Conservation (phyloP, 352 stramenopile genomes). For the Globisporangium spiculum region DNA sequence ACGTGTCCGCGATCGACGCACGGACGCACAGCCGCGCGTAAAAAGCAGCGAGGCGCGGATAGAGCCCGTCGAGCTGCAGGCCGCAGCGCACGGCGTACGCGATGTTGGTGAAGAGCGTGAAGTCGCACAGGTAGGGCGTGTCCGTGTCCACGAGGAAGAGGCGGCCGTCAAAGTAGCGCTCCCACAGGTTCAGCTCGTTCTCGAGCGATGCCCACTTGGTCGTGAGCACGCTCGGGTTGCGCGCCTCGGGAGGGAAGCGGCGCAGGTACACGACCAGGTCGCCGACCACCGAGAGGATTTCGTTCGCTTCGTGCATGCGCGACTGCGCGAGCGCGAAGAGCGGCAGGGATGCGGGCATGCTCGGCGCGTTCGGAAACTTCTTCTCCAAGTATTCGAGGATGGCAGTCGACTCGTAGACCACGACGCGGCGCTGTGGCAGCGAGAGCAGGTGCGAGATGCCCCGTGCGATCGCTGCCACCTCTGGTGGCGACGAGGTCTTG, state of each 20-base stretch:
- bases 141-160: slow-evolving; percentile 64
- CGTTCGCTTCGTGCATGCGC: slow-evolving; percentile 77
- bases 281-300: slow-evolving; percentile 80
- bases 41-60: slow-evolving; percentile 73
- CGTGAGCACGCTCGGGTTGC: slow-evolving; percentile 54
- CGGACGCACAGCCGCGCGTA: slow-evolving; percentile 74
- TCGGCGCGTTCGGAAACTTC: slow-evolving; percentile 43
- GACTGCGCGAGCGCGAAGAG: slow-evolving; percentile 72
- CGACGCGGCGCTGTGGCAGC: slow-evolving; percentile 38
- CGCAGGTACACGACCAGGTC: slow-evolving; percentile 81
- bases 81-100: slow-evolving; percentile 84
- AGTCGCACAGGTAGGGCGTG: slow-evolving; percentile 71
- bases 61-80: slow-evolving; percentile 76
- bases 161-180: slow-evolving; percentile 58
- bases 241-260: slow-evolving; percentile 56
- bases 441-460: slow-evolving; percentile 36
- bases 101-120: slow-evolving; percentile 84
- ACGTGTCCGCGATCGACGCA: slow-evolving; percentile 70
- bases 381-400: slow-evolving; percentile 84
- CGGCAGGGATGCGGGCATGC: slow-evolving; percentile 46
- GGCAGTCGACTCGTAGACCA: slow-evolving; percentile 77
- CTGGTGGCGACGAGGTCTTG: not conserved
- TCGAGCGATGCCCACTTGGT: slow-evolving; percentile 73
- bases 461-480: slow-evolving; percentile 28
- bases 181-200: slow-evolving; percentile 73